These are phyloP conservation scores for Aegilops sharonensis DNA, from an alignment of 176 grass and related monocot genomes.

Conservation along the genomic window DNA sequence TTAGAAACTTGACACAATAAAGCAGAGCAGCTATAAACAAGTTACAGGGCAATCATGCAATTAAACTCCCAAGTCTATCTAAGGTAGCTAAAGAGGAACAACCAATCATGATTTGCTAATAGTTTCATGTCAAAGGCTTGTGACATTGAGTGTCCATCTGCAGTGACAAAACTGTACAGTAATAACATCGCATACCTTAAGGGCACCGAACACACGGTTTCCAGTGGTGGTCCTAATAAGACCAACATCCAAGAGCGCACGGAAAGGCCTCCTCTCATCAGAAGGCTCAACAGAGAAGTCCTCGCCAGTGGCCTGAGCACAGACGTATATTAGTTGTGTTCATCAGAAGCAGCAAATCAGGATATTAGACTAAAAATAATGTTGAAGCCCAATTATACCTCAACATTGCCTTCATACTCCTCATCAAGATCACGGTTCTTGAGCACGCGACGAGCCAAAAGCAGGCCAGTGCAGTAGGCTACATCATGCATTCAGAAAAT, in stretches of 20 bases:
- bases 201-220: conserved; percentile 66
- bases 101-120: too few species aligned
- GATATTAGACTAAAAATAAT: background rate
- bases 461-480: conserved; percentile 72
- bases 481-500: background rate
- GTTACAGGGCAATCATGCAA: too few species aligned
- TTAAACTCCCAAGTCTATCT: background rate
- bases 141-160: background rate
- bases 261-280: conserved; percentile 59
- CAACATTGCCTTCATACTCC: conserved; percentile 61
- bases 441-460: conserved; percentile 67
- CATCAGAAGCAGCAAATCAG: background rate
- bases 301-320: conserved; percentile 47
- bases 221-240: conserved; percentile 75
- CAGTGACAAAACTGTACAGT: background rate
- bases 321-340: background rate
- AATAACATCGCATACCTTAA: conserved; percentile 44
- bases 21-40: background rate
- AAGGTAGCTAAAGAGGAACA: background rate
- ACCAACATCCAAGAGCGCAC: conserved; percentile 70
- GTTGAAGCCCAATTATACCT: conserved; percentile 27
- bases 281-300: conserved; percentile 63
- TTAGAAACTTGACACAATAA: background rate
- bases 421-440: conserved; percentile 50
- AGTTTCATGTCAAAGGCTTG: background rate